Conservation (phyloP, 768 basidiomycete genomes). For the Amanita brunnescens region DNA sequence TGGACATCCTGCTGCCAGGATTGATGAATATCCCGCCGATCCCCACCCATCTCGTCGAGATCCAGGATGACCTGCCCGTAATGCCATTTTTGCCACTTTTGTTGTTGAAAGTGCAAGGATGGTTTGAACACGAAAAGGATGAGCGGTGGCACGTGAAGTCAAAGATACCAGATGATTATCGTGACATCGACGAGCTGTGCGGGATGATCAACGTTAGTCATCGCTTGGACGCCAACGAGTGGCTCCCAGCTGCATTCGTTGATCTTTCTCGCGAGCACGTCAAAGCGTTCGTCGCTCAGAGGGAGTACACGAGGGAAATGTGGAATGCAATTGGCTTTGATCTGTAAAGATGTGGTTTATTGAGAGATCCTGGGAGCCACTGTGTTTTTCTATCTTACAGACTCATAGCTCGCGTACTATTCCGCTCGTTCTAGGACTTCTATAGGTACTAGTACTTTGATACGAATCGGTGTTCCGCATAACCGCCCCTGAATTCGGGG, state of each 20-base stretch:
- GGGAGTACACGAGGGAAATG: neutral
- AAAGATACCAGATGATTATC: slow-evolving; percentile 11
- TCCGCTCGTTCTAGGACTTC: too few relatives aligned
- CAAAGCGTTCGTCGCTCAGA: neutral
- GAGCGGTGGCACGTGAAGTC: neutral
- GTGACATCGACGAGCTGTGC: slow-evolving; percentile 11
- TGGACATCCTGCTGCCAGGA: slow-evolving; percentile 14
- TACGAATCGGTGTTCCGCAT: too few relatives aligned
- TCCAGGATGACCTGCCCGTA: slow-evolving; percentile 4
- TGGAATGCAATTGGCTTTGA: slow-evolving; percentile 6
- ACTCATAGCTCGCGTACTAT: too few relatives aligned
- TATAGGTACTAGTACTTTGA: too few relatives aligned
- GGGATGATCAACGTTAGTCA: slow-evolving; percentile 1
- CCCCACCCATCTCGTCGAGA: neutral
- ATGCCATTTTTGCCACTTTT: slow-evolving; percentile 10
- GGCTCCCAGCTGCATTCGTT: neutral
- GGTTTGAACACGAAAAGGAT: slow-evolving; percentile 10
- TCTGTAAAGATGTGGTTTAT: too few relatives aligned
- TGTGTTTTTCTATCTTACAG: too few relatives aligned
- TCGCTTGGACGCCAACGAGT: neutral
- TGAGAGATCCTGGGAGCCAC: too few relatives aligned
- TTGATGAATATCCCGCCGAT: slow-evolving; percentile 10
- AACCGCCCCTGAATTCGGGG: too few relatives aligned
- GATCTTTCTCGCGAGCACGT: neutral
- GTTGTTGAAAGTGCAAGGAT: slow-evolving; percentile 13